Evolutionary conservation across 2,329 filamentous ascomycete species (phyloP).

Genomic region (Fusarium camptoceras): DNA sequence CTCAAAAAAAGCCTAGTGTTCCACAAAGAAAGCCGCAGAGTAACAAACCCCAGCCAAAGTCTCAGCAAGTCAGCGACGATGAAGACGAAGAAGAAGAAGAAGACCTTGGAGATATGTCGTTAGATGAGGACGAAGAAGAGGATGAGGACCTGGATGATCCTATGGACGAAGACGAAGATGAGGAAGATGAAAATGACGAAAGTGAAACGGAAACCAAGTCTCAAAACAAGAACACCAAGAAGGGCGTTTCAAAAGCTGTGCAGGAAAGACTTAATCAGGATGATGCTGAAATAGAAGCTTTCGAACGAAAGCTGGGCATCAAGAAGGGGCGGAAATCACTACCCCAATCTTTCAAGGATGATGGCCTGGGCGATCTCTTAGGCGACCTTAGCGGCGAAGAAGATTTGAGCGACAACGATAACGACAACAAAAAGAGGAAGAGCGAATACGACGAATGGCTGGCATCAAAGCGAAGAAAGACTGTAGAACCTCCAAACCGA

Average conservation of each 20-base stretch:
- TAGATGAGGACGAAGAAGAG: constrained; percentile 23
- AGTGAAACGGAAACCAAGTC: constrained; percentile 42
- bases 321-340: constrained; percentile 79
- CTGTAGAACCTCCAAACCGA: constrained; percentile 37
- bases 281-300: constrained; percentile 85
- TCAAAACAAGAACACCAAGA: constrained; percentile 43
- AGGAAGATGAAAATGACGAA: constrained; percentile 37
- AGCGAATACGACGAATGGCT: constrained; percentile 71
- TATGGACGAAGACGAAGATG: constrained; percentile 39
- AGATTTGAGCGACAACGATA: constrained; percentile 63
- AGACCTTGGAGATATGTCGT: constrained; percentile 11
- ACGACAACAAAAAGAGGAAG: constrained; percentile 70
- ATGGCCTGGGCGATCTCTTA: constrained; percentile 84
- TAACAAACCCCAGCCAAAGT: constrained; percentile 8
- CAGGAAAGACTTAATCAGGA: constrained; percentile 77
- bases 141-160: constrained; percentile 44
- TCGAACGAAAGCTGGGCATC: constrained; percentile 90
- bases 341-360: constrained; percentile 79
- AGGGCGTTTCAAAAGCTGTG: constrained; percentile 34
- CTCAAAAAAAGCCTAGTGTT: constrained; percentile 16
- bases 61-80: constrained; percentile 22
- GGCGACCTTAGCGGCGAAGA: constrained; percentile 64
- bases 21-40: constrained; percentile 4
- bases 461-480: constrained; percentile 66
- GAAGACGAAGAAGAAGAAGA: constrained; percentile 27